A percentile compares a stretch with the other conserved stretches of the same genome.
phyloP scores from a whole-genome alignment of 1,284 basidiomycete genomes.

The Apiotrichum sp. region DNA sequence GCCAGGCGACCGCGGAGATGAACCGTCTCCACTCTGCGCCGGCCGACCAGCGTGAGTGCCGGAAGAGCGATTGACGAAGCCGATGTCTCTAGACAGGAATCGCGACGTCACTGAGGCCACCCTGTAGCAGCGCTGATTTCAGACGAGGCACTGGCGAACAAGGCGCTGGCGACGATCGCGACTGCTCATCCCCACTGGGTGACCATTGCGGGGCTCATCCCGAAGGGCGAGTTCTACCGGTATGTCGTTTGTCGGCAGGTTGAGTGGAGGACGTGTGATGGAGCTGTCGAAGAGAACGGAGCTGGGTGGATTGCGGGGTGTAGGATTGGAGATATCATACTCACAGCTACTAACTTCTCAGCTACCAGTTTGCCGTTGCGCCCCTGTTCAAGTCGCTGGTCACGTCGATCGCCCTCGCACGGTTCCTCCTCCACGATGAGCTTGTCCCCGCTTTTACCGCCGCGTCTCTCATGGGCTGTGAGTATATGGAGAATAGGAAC shows the following conservation, averaged over 20 bases:
- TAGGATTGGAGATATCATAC: not conserved
- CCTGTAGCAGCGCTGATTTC: conserved; percentile 1
- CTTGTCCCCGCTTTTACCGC: conserved; percentile 38
- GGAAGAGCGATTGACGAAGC: too few relatives aligned
- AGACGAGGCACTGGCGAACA: conserved; percentile 36
- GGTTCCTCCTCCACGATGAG: conserved; percentile 44
- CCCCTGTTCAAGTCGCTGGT: conserved; percentile 38
- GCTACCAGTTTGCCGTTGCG: conserved; percentile 40
- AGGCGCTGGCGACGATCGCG: conserved; percentile 32
- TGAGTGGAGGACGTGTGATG: too few relatives aligned
- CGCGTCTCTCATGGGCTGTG: conserved; percentile 40
- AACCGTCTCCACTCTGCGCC: conserved; percentile 42
- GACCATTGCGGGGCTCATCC: conserved; percentile 35
- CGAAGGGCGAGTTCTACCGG: conserved; percentile 45
- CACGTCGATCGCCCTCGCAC: conserved; percentile 36
- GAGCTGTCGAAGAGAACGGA: too few relatives aligned
- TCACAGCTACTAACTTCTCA: conserved; percentile 11
- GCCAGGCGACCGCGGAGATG: conserved; percentile 37
- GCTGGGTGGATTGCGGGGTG: too few relatives aligned
- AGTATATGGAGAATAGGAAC: conserved; percentile 11
- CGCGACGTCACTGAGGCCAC: too few relatives aligned
- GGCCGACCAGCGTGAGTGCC: conserved; percentile 33
- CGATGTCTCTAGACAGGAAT: too few relatives aligned
- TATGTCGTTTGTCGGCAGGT: conserved; percentile 13
- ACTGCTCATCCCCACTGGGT: conserved; percentile 31